phyloP scores from a whole-genome alignment of 345 rosid genomes.

The Melastoma malabathricum region DNA sequence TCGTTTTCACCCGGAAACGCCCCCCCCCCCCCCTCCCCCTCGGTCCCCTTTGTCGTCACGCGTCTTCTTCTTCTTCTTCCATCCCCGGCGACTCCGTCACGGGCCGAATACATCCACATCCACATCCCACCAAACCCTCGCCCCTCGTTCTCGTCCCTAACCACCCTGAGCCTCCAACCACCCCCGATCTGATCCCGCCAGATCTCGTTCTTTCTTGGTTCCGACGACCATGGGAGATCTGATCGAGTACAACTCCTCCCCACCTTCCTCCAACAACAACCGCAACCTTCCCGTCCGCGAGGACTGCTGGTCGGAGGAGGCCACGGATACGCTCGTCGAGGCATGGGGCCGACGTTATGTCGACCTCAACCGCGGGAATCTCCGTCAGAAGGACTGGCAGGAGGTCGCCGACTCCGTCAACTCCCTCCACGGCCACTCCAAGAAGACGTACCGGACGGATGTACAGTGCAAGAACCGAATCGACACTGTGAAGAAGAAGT shows the following conservation, averaged over 20 bases:
- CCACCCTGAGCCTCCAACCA: too few relatives aligned
- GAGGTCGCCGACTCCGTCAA: slow-evolving; percentile 43
- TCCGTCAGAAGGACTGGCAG: slow-evolving; percentile 55
- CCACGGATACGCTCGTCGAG: slow-evolving; percentile 57
- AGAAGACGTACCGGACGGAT: slow-evolving; percentile 28
- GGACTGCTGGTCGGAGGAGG: slow-evolving; percentile 90
- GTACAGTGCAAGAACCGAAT: slow-evolving; percentile 48
- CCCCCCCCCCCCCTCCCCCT: too few relatives aligned
- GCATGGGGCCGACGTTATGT: slow-evolving; percentile 81
- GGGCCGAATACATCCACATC: too few relatives aligned
- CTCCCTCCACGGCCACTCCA: slow-evolving; percentile 15
- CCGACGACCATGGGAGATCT: too few relatives aligned
- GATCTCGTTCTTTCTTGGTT: too few relatives aligned
- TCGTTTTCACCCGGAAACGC: too few relatives aligned
- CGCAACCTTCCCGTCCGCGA: slow-evolving; percentile 37
- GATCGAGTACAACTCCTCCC: neutral
- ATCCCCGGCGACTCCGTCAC: too few relatives aligned
- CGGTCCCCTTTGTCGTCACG: too few relatives aligned
- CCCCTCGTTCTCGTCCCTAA: too few relatives aligned
- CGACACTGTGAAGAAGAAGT: slow-evolving; percentile 43
- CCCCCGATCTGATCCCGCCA: too few relatives aligned
- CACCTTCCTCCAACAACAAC: slow-evolving; percentile 7
- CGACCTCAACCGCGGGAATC: slow-evolving; percentile 64
- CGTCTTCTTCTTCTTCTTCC: too few relatives aligned
- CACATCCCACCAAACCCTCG: too few relatives aligned